Conservation (phyloP, 2,329 filamentous ascomycete species). For the Ophiocordyceps polyrhachis-furcata region DNA sequence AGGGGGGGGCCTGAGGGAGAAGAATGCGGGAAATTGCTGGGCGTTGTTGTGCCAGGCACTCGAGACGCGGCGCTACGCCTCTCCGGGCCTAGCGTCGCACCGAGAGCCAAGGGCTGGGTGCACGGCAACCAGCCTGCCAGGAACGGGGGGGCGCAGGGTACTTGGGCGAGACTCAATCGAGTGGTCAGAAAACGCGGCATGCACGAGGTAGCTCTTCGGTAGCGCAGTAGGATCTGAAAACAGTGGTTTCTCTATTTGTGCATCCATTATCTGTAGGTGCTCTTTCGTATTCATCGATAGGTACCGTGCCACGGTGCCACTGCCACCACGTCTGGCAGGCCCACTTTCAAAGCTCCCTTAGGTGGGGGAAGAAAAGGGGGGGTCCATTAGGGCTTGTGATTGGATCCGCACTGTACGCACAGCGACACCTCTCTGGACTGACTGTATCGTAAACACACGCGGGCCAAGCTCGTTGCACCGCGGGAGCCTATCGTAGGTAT, state of each 20-base stretch:
- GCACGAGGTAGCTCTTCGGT: not conserved
- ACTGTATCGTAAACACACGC: not conserved
- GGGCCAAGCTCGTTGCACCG: not conserved
- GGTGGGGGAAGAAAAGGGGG: too few species aligned
- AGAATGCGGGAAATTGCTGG: slow-evolving; percentile 18
- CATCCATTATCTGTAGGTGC: not conserved
- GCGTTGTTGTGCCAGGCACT: slow-evolving; percentile 12
- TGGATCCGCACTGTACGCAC: too few species aligned
- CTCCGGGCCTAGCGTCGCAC: slow-evolving; percentile 3
- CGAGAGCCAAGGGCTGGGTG: not conserved
- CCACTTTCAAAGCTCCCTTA: not conserved
- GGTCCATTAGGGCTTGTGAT: too few species aligned
- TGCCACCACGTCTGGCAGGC: not conserved
- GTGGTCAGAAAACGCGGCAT: not conserved
- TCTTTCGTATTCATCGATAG: not conserved
- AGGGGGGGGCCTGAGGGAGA: not conserved
- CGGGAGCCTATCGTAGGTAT: not conserved
- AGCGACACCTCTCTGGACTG: not conserved
- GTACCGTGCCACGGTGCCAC: not conserved
- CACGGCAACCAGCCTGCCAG: not conserved
- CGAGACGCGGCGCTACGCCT: slow-evolving; percentile 7
- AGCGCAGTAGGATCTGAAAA: not conserved
- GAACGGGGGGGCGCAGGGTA: not conserved
- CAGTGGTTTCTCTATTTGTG: not conserved
- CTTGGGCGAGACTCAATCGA: not conserved